Percentiles rank a stretch among this genome's conserved stretches.
Evolutionary conservation across 140 eudicot species (phyloP).

Genomic region (Erigeron philadelphicus): DNA sequence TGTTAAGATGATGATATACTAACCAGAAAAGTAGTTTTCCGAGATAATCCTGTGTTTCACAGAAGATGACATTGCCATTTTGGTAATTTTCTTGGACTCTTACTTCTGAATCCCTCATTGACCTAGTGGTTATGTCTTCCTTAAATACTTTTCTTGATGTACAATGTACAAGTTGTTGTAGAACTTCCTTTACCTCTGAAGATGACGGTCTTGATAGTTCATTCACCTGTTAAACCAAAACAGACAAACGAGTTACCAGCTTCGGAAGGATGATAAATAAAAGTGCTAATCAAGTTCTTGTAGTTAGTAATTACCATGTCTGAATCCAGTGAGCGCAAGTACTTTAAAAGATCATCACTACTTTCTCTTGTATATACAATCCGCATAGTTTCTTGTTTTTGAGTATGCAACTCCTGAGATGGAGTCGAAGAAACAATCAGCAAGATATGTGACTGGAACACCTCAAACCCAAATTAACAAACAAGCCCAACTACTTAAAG

Average conservation of each 20-base stretch:
- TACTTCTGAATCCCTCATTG: constrained; percentile 26
- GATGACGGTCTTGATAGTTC: constrained; percentile 72
- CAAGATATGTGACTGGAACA: neutral
- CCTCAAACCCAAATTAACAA: neutral
- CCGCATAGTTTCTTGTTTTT: constrained; percentile 35
- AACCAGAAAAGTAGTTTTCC: constrained; percentile 79
- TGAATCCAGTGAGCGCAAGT: constrained; percentile 53
- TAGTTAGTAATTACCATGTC: constrained; percentile 50
- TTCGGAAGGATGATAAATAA: neutral
- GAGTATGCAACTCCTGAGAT: constrained; percentile 45
- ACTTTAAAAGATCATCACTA: constrained; percentile 52
- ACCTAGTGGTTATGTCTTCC: constrained; percentile 35
- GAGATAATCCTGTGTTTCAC: constrained; percentile 61
- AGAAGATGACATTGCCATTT: constrained; percentile 26
- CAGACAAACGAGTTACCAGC: neutral
- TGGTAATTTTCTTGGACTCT: constrained; percentile 28
- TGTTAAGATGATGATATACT: constrained; percentile 24
- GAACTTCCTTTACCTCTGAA: constrained; percentile 57
- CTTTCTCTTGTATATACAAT: constrained; percentile 38
- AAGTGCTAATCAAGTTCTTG: neutral
- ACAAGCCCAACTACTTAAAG: neutral
- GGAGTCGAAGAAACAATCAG: constrained; percentile 16
- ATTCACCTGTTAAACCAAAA: constrained; percentile 40
- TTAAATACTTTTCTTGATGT: constrained; percentile 38
- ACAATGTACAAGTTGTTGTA: constrained; percentile 53